phyloP scores from a whole-genome alignment of 305 asterid genomes.

The Andrographis paniculata region DNA sequence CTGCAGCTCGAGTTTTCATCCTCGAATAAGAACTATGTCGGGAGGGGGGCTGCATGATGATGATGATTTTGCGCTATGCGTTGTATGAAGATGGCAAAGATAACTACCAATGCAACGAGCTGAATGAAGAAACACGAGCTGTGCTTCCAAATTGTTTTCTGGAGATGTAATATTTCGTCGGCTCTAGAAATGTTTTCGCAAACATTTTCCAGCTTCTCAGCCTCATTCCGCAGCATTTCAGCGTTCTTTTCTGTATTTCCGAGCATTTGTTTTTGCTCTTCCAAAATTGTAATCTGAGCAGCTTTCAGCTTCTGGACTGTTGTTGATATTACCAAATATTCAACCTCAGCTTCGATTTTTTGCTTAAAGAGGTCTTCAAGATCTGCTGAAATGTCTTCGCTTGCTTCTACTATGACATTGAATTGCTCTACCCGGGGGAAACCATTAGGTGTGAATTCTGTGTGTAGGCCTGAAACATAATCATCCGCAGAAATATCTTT shows the following conservation, averaged over 20 bases:
- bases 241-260: constrained; percentile 43
- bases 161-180: constrained; percentile 34
- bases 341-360: constrained; percentile 70
- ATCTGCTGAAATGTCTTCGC: constrained; percentile 24
- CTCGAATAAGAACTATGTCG: background rate
- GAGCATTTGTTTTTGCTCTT: constrained; percentile 43
- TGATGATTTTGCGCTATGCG: constrained; percentile 25
- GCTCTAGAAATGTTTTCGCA: constrained; percentile 35
- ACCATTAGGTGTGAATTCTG: background rate
- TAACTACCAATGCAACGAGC: constrained; percentile 30
- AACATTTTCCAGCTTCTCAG: constrained; percentile 33
- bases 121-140: constrained; percentile 42
- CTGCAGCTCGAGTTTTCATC: no score
- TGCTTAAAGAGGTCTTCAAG: constrained; percentile 46
- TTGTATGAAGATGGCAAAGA: constrained; percentile 28
- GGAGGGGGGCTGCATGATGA: constrained; percentile 47
- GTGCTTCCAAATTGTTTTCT: constrained; percentile 44
- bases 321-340: constrained; percentile 43
- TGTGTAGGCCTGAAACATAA: constrained; percentile 15
- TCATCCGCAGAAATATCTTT: constrained; percentile 24
- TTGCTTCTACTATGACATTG: constrained; percentile 26
- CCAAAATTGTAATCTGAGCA: constrained; percentile 37
- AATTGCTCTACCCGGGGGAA: constrained; percentile 24
- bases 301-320: constrained; percentile 33
- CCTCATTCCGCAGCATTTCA: constrained; percentile 26